These are phyloP conservation scores for Tephrocybe sp. DNA, from an alignment of 768 basidiomycete genomes.

Conservation along the genomic window DNA sequence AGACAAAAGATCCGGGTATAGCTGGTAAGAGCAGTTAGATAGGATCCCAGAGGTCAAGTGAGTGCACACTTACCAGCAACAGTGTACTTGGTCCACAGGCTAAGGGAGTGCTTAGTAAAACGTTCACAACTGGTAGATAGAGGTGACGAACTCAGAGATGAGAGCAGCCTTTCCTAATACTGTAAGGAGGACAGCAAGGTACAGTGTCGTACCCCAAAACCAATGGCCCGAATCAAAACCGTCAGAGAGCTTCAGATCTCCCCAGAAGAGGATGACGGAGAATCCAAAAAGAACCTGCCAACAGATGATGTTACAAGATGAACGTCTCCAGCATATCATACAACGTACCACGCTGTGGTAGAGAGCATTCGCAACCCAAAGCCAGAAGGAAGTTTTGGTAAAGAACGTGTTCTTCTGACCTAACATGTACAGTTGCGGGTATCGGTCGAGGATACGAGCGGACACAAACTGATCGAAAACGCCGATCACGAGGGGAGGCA, in stretches of 20 bases:
- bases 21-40: slow-evolving; percentile 40
- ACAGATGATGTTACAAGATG: background rate
- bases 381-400: slow-evolving; percentile 87
- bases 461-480: slow-evolving; percentile 99
- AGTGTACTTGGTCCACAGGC: slow-evolving; percentile 99
- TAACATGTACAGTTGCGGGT: slow-evolving; percentile 93
- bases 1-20: slow-evolving; percentile 94
- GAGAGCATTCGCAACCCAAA: slow-evolving; percentile 86
- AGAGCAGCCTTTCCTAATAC: slow-evolving; percentile 97
- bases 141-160: slow-evolving; percentile 84
- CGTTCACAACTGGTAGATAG: background rate
- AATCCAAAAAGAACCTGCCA: slow-evolving; percentile 81
- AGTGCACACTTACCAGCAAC: slow-evolving; percentile 62
- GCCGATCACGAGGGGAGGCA: slow-evolving; percentile 96
- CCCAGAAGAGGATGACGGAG: slow-evolving; percentile 90
- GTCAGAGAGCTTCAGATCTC: slow-evolving; percentile 76
- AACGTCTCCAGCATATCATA: background rate
- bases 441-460: slow-evolving; percentile 92
- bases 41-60: background rate
- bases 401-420: slow-evolving; percentile 96
- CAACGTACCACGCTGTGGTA: slow-evolving; percentile 81
- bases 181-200: slow-evolving; percentile 88
- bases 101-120: slow-evolving; percentile 26
- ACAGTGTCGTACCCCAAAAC: slow-evolving; percentile 99
- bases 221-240: slow-evolving; percentile 92